Evolutionary conservation across 1,139 yeast species (phyloP).

Genomic region (Yamadazyma conglobata): DNA sequence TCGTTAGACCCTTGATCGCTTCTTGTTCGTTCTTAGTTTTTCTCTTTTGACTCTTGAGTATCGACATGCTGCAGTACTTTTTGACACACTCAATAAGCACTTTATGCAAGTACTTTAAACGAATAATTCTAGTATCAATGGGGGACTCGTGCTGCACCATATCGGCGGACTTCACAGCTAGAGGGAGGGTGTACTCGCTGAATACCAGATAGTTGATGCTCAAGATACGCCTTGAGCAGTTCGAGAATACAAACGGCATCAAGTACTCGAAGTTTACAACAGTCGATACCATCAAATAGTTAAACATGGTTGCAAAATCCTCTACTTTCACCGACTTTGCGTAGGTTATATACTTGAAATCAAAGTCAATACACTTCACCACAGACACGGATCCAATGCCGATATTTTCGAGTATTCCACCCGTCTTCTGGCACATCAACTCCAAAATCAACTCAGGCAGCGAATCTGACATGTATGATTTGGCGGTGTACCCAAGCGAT

Average conservation of each 20-base stretch:
- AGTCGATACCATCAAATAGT: slow-evolving; percentile 29
- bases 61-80: no score
- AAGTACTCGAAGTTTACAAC: slow-evolving; percentile 26
- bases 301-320: slow-evolving; percentile 18
- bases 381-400: not conserved
- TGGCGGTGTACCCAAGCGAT: no score
- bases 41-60: no score
- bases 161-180: no score
- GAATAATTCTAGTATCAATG: no score
- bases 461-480: no score
- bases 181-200: no score
- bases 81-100: no score
- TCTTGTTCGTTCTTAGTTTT: no score
- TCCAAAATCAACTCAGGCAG: not conserved
- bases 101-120: no score
- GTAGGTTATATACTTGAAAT: slow-evolving; percentile 3
- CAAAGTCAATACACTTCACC: slow-evolving; percentile 2
- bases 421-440: not conserved
- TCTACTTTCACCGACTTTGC: not conserved
- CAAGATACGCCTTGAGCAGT: slow-evolving; percentile 29
- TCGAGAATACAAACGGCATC: slow-evolving; percentile 36
- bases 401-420: not conserved
- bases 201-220: slow-evolving; percentile 25
- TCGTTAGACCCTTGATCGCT: no score
- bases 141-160: no score